Base-by-base conservation (phyloP, 2,329 filamentous ascomycete species). In the Colletotrichum camelliae region DNA sequence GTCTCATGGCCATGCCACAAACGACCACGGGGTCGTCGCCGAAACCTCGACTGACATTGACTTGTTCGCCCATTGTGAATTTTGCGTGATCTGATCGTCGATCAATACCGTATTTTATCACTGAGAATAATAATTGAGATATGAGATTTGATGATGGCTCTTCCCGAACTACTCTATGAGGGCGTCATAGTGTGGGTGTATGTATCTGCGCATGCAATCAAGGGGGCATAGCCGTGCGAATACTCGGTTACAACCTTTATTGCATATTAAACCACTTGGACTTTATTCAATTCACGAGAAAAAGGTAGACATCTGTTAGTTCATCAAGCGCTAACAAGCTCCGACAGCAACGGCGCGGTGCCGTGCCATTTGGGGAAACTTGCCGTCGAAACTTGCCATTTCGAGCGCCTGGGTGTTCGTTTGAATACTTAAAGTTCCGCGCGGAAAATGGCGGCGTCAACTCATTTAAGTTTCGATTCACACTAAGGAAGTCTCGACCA, bases 1-100 rank as follows among this genome's bases (percentile, higher is more conserved):
- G 58, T 52, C 68, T 70, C 68, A 70, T 70, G 3, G 68, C 68
- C 68, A 70, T 70, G 58, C 68, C 68, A 52, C 57, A 61, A 15
- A 70, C 21, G 27, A 55, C 68, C n/a, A 70, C 60, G n/a, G 68
- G 60, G 29, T 70, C 68, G 12, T 58, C 55, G 21, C 55, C 55
- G 16, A 27, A 2, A 61, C 16, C 27, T 35, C 27, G 58, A n/a
- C 58, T 61, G 58, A 61, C 31, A 33, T 61, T 61, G 7, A 33
- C n/a, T 12, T 27, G 58, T 61, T 61, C 58, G 31, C 58, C 27
- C 58, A 61, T 61, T 21, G 3, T 61, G 21, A 12, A 13, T 8
- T 61, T 21, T n/a, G 13, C 29, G 58, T 8, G 12, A 16, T 3
- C n/a, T 12, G 16, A 33, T 1, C n/a, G 10, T 33, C 7, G 16